Evolutionary conservation across 2,329 filamentous ascomycete genomes (phyloP), one percentile per base, ranked within the genome.

Genomic region (Ophiobolus disseminans): DNA sequence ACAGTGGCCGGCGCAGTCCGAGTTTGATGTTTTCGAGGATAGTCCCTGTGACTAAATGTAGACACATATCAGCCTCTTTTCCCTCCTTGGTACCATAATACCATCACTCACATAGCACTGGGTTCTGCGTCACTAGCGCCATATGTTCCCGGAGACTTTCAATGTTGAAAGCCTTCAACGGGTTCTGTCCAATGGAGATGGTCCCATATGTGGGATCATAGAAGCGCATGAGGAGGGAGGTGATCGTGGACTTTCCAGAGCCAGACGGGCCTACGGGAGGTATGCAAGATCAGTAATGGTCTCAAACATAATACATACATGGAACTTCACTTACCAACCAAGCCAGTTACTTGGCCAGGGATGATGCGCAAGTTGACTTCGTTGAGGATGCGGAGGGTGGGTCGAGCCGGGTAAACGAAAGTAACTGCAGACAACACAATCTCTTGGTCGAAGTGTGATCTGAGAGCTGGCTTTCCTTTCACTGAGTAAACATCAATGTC

Each of bases 191-290:
- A 10, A 73, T 55, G 6, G 40, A 57, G 23, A 70, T 55, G 5
- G 38, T 45, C 11, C 70, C 70, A 25, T 65, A 59, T 2, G 60
- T 55, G 6, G 68, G 68, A 30, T 73, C 67, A 23, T 74, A 77
- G 20, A 76, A 68, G 16, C 75, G 65, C 25, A 76, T 64, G 5
- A 80, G 62, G 3, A 79, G 60, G 2, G 75, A 73, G 1, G 76
- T 66, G 5, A 79, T 55, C 0, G 77, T 79, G 1, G 73, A 76
- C 51, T 80, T 77, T 4, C 74, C 74, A 25, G 75, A 69, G 1
- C 77, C 77, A 22, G 74, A 77, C 2, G 74, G 70, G 1, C 77
- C 77, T 3, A 79, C n/a, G n/a, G n/a, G n/a, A n/a, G n/a, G n/a
- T n/a, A n/a, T n/a, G n/a, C n/a, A n/a, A n/a, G n/a, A n/a, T n/a